Conservation (phyloP, 2,329 filamentous ascomycete genomes). For the Huntiella omanensis region DNA sequence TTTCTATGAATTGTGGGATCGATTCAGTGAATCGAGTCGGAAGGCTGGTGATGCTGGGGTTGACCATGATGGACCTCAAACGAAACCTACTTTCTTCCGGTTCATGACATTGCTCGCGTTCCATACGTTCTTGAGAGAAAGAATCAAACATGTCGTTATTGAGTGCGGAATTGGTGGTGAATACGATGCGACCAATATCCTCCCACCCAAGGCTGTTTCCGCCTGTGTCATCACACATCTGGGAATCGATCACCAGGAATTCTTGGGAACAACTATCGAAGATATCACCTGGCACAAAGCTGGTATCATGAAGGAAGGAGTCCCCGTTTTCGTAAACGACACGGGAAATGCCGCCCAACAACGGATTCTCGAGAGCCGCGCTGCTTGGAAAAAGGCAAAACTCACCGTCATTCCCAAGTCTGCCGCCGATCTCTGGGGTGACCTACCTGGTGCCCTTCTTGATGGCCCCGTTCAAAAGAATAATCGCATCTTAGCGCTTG, state of each 20-base stretch:
- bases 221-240: constrained; percentile 60
- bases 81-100: constrained; percentile 82
- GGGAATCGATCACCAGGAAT: constrained; percentile 66
- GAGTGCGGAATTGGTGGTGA: constrained; percentile 93
- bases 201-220: constrained; percentile 42
- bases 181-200: constrained; percentile 79
- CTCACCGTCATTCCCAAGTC: constrained; percentile 25
- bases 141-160: constrained; percentile 60
- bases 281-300: constrained; percentile 84
- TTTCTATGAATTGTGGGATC: constrained; percentile 73
- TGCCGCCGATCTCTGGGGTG: constrained; percentile 24
- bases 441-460: constrained; percentile 22
- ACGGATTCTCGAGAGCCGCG: constrained; percentile 39
- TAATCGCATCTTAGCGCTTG: constrained; percentile 39
- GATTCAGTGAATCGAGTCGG: constrained; percentile 23
- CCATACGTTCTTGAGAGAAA: constrained; percentile 60
- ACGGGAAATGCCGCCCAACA: constrained; percentile 16
- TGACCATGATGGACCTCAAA: constrained; percentile 30
- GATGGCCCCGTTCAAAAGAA: constrained; percentile 34
- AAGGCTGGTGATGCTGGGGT: constrained; percentile 19
- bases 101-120: constrained; percentile 79
- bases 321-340: constrained; percentile 19
- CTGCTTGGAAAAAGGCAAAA: constrained; percentile 32
- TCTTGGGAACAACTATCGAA: constrained; percentile 62
- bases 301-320: constrained; percentile 58